Base-by-base conservation (phyloP, 352 stramenopile genomes). In the Globisporangium carolinianum region DNA sequence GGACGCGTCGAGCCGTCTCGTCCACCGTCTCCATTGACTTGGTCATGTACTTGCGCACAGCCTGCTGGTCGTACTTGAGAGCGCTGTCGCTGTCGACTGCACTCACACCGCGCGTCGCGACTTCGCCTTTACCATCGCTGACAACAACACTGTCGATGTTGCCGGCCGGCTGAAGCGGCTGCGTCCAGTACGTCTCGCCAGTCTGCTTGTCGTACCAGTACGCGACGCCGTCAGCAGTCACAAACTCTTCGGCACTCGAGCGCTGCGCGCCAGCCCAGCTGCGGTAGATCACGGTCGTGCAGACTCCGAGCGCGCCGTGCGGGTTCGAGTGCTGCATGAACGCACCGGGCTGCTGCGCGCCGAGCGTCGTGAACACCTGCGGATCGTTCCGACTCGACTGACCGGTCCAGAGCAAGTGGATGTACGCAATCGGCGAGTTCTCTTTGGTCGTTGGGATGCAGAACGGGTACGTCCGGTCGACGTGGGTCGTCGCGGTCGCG, bases 361-460 rank as follows among this genome's bases (percentile, higher is more conserved):
- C 83, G 3, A 96, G 63, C 39, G 78, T 85, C 18, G 89, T 97
- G 69, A 97, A 96, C 10, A 92, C 76, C 67, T 97, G 92, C 14
- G 91, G 75, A 66, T 97, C 91, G 58, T 97, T 97, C 47, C 79
- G 74, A 57, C 81, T 95, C 53, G 81, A 92, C 54, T 91, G 83
- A 7, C 87, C 86, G 47, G 94, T 83, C 62, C 91, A 92, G 0
- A 98, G 76, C 45, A 98, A 61, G 61, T 98, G 87, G 50, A 97
- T 96, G 55, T 92, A 96, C 77, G 98, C 91, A 9, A 97, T 79
- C 6, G 88, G 92, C 6, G 89, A 96, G 66, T 97, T 97, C 58
- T 90, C 83, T 18, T 89, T 76, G 9, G 89, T 97, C 12, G 89
- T 96, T 10, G 92, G 77, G 52, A 97, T 77, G 58, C 91, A 97